These are phyloP conservation scores for Pyronema omphalodes DNA, from an alignment of 495 filamentous ascomycete species.

Conservation along the genomic window DNA sequence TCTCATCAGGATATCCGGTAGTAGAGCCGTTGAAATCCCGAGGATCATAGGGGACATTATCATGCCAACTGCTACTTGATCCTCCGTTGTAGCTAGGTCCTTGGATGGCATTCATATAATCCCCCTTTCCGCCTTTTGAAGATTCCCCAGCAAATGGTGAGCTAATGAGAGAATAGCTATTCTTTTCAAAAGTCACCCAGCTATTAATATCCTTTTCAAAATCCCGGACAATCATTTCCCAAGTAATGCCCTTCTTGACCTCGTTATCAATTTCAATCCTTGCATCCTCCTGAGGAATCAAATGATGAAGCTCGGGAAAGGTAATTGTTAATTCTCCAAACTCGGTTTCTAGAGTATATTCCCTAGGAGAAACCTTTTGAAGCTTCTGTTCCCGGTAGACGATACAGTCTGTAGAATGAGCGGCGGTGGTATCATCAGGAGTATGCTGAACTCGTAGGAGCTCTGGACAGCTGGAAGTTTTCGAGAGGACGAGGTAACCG, in stretches of 20 bases:
- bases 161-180: not conserved
- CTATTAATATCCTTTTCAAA: slow-evolving; percentile 17
- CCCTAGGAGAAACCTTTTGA: slow-evolving; percentile 10
- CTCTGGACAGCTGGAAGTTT: slow-evolving; percentile 1
- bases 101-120: not conserved
- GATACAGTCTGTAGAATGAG: slow-evolving; percentile 6
- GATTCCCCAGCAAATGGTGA: not conserved
- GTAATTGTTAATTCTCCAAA: slow-evolving; percentile 11
- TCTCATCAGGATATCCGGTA: slow-evolving; percentile 8
- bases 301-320: slow-evolving; percentile 11
- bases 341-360: slow-evolving; percentile 11
- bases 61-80: too few relatives aligned
- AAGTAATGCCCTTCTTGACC: slow-evolving; percentile 7
- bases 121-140: not conserved
- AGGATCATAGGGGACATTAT: too few relatives aligned
- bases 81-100: not conserved
- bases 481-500: slow-evolving; percentile 13
- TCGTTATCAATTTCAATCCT: slow-evolving; percentile 6
- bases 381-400: slow-evolving; percentile 10
- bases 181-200: slow-evolving; percentile 12
- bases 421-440: not conserved
- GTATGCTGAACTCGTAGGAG: slow-evolving; percentile 14
- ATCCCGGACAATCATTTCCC: slow-evolving; percentile 13
- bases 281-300: slow-evolving; percentile 13
- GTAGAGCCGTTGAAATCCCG: slow-evolving; percentile 1